Evolutionary conservation across 345 rosid species (phyloP).

Genomic region (Eutrema yunnanense): DNA sequence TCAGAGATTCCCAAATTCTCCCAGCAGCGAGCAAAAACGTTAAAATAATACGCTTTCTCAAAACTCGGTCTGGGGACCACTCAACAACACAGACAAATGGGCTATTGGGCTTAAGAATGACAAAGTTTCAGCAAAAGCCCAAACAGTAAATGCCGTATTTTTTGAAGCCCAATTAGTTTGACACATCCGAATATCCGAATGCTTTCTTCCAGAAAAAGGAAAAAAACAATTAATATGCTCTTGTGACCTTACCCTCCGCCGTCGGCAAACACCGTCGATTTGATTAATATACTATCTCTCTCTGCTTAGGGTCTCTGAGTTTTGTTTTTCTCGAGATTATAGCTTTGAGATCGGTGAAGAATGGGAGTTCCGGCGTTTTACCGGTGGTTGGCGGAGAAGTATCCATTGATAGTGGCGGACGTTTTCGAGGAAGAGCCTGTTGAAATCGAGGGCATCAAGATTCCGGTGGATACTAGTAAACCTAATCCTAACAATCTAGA

Average conservation of each 20-base stretch:
- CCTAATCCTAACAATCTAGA: conserved; percentile 82
- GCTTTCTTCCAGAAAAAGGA: neutral
- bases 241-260: conserved; percentile 29
- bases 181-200: neutral
- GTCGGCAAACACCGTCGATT: conserved; percentile 23
- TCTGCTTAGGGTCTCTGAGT: conserved; percentile 2
- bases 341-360: conserved; percentile 5
- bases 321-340: neutral
- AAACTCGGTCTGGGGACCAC: too few relatives aligned
- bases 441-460: conserved; percentile 63
- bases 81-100: neutral
- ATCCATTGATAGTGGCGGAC: conserved; percentile 70
- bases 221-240: neutral
- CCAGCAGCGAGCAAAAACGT: too few relatives aligned
- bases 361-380: conserved; percentile 99
- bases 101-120: neutral
- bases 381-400: conserved; percentile 96
- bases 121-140: neutral
- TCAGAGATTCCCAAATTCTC: neutral
- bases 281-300: neutral
- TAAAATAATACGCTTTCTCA: too few relatives aligned
- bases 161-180: neutral
- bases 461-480: conserved; percentile 92
- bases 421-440: conserved; percentile 88
- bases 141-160: neutral